Evolutionary conservation across 2,329 filamentous ascomycete species (phyloP).

Genomic region (Hymenoscyphus infarciens): DNA sequence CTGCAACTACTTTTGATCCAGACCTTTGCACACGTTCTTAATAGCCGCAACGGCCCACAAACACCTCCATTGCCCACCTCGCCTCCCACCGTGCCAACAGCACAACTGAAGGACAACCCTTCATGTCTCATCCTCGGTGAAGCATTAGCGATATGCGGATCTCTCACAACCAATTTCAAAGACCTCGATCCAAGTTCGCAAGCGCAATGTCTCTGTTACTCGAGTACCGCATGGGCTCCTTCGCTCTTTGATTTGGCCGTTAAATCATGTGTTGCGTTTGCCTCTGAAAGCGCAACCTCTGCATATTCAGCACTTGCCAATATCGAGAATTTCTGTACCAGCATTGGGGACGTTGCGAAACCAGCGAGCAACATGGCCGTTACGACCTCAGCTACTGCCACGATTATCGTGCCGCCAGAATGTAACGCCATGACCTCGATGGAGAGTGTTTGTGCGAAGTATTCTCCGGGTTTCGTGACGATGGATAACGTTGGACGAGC

Average conservation of each 20-base stretch:
- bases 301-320: slow-evolving; percentile 20
- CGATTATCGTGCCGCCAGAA: neutral
- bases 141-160: slow-evolving; percentile 26
- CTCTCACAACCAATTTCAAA: slow-evolving; percentile 25
- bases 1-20: slow-evolving; percentile 1
- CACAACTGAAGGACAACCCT: slow-evolving; percentile 18
- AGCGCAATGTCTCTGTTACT: slow-evolving; percentile 32
- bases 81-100: neutral
- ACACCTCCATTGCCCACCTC: neutral
- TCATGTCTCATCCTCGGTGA: slow-evolving; percentile 21
- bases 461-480: slow-evolving; percentile 8
- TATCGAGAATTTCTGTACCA: slow-evolving; percentile 26
- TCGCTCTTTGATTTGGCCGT: slow-evolving; percentile 27
- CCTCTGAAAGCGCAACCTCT: slow-evolving; percentile 14
- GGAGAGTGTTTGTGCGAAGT: neutral
- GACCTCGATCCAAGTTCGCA: slow-evolving; percentile 22
- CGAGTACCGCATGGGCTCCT: slow-evolving; percentile 24
- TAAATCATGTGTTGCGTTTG: slow-evolving; percentile 25
- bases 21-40: slow-evolving; percentile 6
- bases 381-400: neutral
- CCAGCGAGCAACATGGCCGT: slow-evolving; percentile 2
- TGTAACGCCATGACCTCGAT: slow-evolving; percentile 6
- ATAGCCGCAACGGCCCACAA: neutral
- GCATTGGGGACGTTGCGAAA: slow-evolving; percentile 24
- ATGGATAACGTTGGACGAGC: slow-evolving; percentile 5